These are phyloP conservation scores for Bryoglossum gracile DNA, from an alignment of 495 filamentous ascomycete species.

Conservation along the genomic window DNA sequence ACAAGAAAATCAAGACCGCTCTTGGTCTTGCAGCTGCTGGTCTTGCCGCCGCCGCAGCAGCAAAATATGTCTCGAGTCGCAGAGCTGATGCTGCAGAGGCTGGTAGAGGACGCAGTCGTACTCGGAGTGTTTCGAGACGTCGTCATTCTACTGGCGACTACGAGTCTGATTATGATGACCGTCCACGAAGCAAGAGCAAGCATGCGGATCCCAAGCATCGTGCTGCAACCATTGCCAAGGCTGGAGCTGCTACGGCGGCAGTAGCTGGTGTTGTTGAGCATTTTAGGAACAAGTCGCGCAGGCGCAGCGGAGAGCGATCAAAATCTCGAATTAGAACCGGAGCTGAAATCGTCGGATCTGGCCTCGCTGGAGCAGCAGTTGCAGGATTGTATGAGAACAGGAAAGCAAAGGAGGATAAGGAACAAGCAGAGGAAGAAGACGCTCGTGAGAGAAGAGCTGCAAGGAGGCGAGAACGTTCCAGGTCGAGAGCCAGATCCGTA, in stretches of 20 bases:
- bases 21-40: slow-evolving; percentile 76
- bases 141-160: slow-evolving; percentile 29
- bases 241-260: slow-evolving; percentile 70
- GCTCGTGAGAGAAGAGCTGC: slow-evolving; percentile 11
- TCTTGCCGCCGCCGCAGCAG: slow-evolving; percentile 64
- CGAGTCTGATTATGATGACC: slow-evolving; percentile 16
- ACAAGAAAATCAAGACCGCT: slow-evolving; percentile 54
- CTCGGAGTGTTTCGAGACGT: slow-evolving; percentile 46
- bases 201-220: slow-evolving; percentile 53
- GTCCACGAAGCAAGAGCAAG: slow-evolving; percentile 37
- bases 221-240: slow-evolving; percentile 65
- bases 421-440: slow-evolving; percentile 34
- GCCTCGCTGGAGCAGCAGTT: slow-evolving; percentile 68
- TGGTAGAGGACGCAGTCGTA: slow-evolving; percentile 61
- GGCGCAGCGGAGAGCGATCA: slow-evolving; percentile 40
- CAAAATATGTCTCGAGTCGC: slow-evolving; percentile 65
- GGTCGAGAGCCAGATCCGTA: slow-evolving; percentile 45
- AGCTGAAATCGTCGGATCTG: slow-evolving; percentile 63
- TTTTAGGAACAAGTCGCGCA: slow-evolving; percentile 64
- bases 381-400: slow-evolving; percentile 75
- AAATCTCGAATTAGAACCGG: slow-evolving; percentile 50
- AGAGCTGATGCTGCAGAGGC: slow-evolving; percentile 57
- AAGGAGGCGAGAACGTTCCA: slow-evolving; percentile 45
- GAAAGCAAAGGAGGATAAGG: slow-evolving; percentile 59
- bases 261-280: slow-evolving; percentile 69